These are phyloP conservation scores for Podaxis pistillaris DNA, from an alignment of 768 basidiomycete species.

Conservation along the genomic window DNA sequence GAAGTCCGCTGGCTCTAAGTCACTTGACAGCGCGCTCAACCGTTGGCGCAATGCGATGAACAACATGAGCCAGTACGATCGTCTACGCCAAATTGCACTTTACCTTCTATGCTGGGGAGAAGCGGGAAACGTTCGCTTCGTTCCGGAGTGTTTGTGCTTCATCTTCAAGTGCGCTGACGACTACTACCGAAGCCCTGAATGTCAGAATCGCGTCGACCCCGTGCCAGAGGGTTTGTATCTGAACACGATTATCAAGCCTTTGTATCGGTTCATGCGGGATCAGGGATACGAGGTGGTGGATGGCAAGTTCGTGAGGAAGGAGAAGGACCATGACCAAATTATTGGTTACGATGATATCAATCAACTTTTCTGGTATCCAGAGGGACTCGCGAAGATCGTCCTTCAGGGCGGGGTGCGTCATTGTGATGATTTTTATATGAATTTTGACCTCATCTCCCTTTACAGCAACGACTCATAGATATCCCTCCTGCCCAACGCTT, in stretches of 20 bases:
- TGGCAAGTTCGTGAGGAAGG: conserved; percentile 90
- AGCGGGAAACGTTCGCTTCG: conserved; percentile 95
- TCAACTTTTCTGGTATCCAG: conserved; percentile 99
- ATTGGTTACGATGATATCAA: conserved; percentile 99
- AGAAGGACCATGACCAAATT: conserved; percentile 92
- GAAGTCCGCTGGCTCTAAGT: conserved; percentile 58
- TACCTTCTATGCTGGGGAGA: conserved; percentile 99
- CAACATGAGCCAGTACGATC: conserved; percentile 98
- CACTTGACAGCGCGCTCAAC: conserved; percentile 89
- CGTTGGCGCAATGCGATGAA: conserved; percentile 99
- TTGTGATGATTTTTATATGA: conserved; percentile 6
- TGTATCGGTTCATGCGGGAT: conserved; percentile 95
- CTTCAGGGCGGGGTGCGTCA: conserved; percentile 76
- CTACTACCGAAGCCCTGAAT: conserved; percentile 97
- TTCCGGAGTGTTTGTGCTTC: conserved; percentile 96
- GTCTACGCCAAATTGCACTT: conserved; percentile 93
- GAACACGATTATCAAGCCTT: conserved; percentile 85
- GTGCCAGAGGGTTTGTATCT: conserved; percentile 95
- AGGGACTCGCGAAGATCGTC: conserved; percentile 91
- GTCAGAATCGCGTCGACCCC: conserved; percentile 90
- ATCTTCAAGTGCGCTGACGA: conserved; percentile 99
- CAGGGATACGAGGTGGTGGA: conserved; percentile 96
- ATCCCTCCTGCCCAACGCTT: conserved; percentile 90
- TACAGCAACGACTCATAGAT: conserved; percentile 87
- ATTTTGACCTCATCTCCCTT: conserved; percentile 4